Evolutionary conservation across 371 early-diverging fungal genomes (phyloP).

Genomic region (Racocetra persica): DNA sequence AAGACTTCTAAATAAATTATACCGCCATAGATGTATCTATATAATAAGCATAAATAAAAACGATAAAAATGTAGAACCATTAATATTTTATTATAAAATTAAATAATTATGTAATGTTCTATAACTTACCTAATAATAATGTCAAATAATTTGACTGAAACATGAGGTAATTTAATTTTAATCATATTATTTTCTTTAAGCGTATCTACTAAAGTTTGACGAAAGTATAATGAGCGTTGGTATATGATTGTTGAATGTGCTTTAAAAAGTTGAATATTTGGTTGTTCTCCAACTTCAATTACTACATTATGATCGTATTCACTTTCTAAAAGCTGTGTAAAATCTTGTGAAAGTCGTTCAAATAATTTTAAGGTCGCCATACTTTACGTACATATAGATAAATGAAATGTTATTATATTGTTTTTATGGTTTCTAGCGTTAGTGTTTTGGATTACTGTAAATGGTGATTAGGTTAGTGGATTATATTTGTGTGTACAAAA

Average conservation of each 20-base stretch:
- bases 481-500: too few species aligned
- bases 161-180: neutral
- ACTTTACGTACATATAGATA: too few species aligned
- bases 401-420: too few species aligned
- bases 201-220: neutral
- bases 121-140: constrained; percentile 8
- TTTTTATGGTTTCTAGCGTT: too few species aligned
- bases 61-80: neutral
- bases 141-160: constrained; percentile 20
- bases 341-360: constrained; percentile 21
- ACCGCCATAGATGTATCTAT: constrained; percentile 40
- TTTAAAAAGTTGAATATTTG: neutral
- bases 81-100: neutral
- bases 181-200: neutral
- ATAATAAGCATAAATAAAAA: neutral
- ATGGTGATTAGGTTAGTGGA: too few species aligned
- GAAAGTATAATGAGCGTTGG: constrained; percentile 29
- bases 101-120: neutral
- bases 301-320: constrained; percentile 25
- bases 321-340: neutral
- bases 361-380: neutral
- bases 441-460: too few species aligned
- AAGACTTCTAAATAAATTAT: constrained; percentile 15
- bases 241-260: constrained; percentile 12
- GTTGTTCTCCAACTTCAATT: neutral